Percentiles rank a stretch among this genome's conserved stretches.
These are phyloP conservation scores for Juglanconis sp. DNA, from an alignment of 2,329 filamentous ascomycete genomes.

Conservation along the genomic window DNA sequence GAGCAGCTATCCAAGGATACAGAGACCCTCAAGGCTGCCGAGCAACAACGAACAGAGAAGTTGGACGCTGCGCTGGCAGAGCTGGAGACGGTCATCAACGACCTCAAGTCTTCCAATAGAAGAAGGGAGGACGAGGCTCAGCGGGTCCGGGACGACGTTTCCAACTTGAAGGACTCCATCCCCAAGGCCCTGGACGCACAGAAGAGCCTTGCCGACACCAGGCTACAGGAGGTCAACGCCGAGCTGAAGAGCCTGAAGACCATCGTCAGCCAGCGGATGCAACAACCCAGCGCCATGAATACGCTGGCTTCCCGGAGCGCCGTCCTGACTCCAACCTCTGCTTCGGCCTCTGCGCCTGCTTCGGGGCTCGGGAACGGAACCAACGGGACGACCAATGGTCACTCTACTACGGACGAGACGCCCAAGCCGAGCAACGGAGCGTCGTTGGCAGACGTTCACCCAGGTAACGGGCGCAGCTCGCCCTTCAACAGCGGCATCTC, in stretches of 20 bases:
- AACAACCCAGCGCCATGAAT: slow-evolving; percentile 27
- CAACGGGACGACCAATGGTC: slow-evolving; percentile 24
- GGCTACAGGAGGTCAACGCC: slow-evolving; percentile 78
- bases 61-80: slow-evolving; percentile 79
- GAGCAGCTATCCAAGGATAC: slow-evolving; percentile 93
- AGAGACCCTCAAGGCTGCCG: slow-evolving; percentile 78
- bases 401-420: slow-evolving; percentile 27
- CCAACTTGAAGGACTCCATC: slow-evolving; percentile 76
- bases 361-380: slow-evolving; percentile 28
- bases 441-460: slow-evolving; percentile 29
- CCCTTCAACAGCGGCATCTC: slow-evolving; percentile 50
- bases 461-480: slow-evolving; percentile 35
- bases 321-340: slow-evolving; percentile 20
- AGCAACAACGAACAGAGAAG: slow-evolving; percentile 78
- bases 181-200: slow-evolving; percentile 86
- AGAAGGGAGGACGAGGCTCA: slow-evolving; percentile 85
- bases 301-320: slow-evolving; percentile 28
- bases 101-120: slow-evolving; percentile 77
- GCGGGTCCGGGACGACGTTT: slow-evolving; percentile 81
- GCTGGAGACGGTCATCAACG: slow-evolving; percentile 76
- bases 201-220: slow-evolving; percentile 75
- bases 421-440: slow-evolving; percentile 28
- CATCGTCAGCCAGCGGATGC: slow-evolving; percentile 67
- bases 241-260: slow-evolving; percentile 93
- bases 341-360: slow-evolving; percentile 23